A percentile compares a stretch with the other conserved stretches of the same genome.
These are phyloP conservation scores for Rubia balearica DNA, from an alignment of 305 asterid genomes.

Conservation along the genomic window DNA sequence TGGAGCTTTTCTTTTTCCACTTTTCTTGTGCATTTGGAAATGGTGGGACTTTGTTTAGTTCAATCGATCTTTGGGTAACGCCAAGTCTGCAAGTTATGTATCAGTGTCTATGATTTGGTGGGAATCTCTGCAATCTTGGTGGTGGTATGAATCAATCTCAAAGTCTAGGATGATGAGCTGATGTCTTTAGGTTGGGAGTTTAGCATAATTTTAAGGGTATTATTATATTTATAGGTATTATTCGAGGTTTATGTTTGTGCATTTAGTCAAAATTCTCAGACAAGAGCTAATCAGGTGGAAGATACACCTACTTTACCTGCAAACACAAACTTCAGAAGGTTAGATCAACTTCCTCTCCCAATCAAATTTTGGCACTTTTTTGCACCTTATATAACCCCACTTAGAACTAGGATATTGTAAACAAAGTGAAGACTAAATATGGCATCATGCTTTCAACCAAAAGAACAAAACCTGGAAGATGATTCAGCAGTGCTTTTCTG, in stretches of 20 bases:
- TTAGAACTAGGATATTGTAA: conserved; percentile 2
- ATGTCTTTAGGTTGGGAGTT: too few species aligned
- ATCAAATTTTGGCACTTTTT: background rate
- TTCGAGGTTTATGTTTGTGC: too few species aligned
- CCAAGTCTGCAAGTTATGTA: too few species aligned
- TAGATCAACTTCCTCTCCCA: conserved; percentile 5
- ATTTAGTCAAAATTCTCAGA: conserved; percentile 13
- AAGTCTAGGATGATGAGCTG: too few species aligned
- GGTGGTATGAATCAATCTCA: too few species aligned
- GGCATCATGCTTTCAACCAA: conserved; percentile 54
- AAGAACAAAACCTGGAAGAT: conserved; percentile 40
- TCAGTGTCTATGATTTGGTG: too few species aligned
- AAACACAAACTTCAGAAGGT: background rate
- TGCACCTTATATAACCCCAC: conserved; percentile 14
- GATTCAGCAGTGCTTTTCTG: conserved; percentile 66
- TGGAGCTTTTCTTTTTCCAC: background rate
- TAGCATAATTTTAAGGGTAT: too few species aligned
- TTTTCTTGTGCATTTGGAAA: too few species aligned
- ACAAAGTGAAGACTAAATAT: conserved; percentile 16
- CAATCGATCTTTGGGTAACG: too few species aligned
- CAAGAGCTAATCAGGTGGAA: conserved; percentile 16
- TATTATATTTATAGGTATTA: too few species aligned
- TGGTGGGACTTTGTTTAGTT: too few species aligned
- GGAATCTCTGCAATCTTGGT: too few species aligned
- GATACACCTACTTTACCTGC: conserved; percentile 22